Percentiles rank a stretch among this genome's conserved stretches.
These are phyloP conservation scores for Aspergillus sp. DNA, from an alignment of 2,329 filamentous ascomycete species.

Conservation along the genomic window DNA sequence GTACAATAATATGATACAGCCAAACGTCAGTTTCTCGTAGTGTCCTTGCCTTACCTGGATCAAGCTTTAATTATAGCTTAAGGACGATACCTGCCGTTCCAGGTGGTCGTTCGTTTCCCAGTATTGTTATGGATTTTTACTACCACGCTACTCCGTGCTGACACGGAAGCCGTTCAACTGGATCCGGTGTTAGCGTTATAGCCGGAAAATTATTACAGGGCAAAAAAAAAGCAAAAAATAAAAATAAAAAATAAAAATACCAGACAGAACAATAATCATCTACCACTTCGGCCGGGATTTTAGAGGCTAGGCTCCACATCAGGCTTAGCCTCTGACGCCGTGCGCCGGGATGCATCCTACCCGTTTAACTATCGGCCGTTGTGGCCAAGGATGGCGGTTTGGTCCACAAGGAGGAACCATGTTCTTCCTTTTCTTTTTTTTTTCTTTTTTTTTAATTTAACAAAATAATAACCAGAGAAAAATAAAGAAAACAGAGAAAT, in stretches of 20 bases:
- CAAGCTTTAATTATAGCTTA: slow-evolving; percentile 2
- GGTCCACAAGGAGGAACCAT: slow-evolving; percentile 17
- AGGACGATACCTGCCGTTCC: slow-evolving; percentile 13
- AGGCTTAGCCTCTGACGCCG: slow-evolving; percentile 10
- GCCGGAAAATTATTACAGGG: slow-evolving; percentile 3
- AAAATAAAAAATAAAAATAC: no score
- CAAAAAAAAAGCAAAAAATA: no score
- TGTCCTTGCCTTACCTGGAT: slow-evolving; percentile 4
- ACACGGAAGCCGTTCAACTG: no score
- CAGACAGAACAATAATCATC: background rate
- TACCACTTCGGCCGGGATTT: background rate
- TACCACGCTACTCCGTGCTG: no score
- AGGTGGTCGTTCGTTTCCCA: slow-evolving; percentile 9
- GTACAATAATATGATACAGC: background rate
- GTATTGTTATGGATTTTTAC: background rate
- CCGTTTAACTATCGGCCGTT: slow-evolving; percentile 8
- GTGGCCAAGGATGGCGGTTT: slow-evolving; percentile 5
- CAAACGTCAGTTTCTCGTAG: slow-evolving; percentile 14
- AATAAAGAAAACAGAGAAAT: background rate
- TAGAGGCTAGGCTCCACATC: background rate
- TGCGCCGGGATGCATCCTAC: slow-evolving; percentile 12
- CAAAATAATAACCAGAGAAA: background rate
- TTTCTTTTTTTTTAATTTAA: slow-evolving; percentile 1
- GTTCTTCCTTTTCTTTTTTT: slow-evolving; percentile 3
- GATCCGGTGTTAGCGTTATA: no score